Percentiles rank a stretch among this genome's conserved stretches.
Conservation (phyloP, 2,329 filamentous ascomycete genomes). For the Lomentospora prolificans region DNA sequence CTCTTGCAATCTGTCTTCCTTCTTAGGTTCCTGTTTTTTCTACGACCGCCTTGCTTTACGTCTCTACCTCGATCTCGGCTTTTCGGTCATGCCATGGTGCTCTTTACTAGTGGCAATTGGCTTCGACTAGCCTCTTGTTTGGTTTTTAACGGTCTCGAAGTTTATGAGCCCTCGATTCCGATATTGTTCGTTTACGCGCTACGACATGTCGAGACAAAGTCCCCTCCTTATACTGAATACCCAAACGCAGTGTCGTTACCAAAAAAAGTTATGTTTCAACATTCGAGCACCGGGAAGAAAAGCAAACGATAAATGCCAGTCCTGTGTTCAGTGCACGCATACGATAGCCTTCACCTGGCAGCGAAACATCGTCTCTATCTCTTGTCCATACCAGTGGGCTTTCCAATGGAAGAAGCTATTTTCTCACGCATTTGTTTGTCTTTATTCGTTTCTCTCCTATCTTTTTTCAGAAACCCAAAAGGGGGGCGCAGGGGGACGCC, state of each 20-base stretch:
- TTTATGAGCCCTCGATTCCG: neutral
- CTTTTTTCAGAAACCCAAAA: neutral
- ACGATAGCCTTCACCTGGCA: neutral
- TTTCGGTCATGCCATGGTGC: neutral
- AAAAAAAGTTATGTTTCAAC: slow-evolving; percentile 1
- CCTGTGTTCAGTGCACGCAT: neutral
- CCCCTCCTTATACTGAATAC: neutral
- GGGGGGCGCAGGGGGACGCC: neutral
- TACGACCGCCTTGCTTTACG: slow-evolving; percentile 8
- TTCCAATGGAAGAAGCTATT: neutral
- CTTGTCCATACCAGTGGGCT: neutral
- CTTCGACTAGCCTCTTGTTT: neutral
- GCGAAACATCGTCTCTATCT: neutral
- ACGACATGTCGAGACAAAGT: slow-evolving; percentile 3
- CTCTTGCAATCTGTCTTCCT: slow-evolving; percentile 9
- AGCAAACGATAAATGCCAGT: neutral
- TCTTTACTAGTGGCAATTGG: neutral
- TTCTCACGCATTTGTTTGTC: neutral
- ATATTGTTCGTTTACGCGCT: neutral
- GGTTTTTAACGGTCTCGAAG: neutral
- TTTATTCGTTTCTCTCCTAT: neutral
- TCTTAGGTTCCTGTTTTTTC: slow-evolving; percentile 15
- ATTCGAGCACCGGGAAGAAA: neutral
- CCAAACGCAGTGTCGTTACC: neutral
- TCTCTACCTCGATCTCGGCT: neutral